Conservation (phyloP, 2,329 filamentous ascomycete species). For the Blastomyces parvus region DNA sequence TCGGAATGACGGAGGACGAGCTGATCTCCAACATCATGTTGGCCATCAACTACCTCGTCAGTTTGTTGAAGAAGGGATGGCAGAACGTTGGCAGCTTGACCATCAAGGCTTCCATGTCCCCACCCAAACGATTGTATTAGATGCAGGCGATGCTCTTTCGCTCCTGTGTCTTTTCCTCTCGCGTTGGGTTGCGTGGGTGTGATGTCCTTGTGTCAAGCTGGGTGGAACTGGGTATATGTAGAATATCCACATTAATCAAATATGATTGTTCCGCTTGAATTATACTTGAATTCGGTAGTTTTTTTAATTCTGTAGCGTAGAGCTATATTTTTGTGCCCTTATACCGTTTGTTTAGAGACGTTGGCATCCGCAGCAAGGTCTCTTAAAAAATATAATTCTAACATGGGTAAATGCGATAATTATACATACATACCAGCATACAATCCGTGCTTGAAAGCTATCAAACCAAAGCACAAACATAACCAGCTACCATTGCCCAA, state of each 20-base stretch:
- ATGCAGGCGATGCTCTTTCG: constrained; percentile 20
- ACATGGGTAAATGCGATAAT: background rate
- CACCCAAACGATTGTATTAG: constrained; percentile 96
- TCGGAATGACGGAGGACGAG: constrained; percentile 94
- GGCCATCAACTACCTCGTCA: constrained; percentile 99
- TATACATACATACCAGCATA: background rate
- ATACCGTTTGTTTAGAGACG: background rate
- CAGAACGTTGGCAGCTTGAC: constrained; percentile 99
- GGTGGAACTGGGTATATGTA: background rate
- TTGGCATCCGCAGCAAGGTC: background rate
- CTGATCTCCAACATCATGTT: constrained; percentile 98
- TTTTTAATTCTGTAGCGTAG: background rate
- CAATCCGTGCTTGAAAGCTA: background rate
- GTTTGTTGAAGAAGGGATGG: constrained; percentile 99
- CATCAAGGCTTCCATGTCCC: constrained; percentile 99
- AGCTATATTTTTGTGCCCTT: background rate
- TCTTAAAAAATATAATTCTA: background rate
- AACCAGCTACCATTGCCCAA: background rate
- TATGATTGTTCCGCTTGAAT: background rate
- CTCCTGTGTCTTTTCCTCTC: background rate
- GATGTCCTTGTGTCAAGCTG: background rate
- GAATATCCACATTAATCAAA: background rate
- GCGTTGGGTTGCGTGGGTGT: background rate
- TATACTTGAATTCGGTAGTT: background rate
- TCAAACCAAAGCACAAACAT: background rate